A percentile compares a stretch with the other conserved stretches of the same genome.
Evolutionary conservation across 768 basidiomycete species (phyloP).

Genomic region (Russula emetica): DNA sequence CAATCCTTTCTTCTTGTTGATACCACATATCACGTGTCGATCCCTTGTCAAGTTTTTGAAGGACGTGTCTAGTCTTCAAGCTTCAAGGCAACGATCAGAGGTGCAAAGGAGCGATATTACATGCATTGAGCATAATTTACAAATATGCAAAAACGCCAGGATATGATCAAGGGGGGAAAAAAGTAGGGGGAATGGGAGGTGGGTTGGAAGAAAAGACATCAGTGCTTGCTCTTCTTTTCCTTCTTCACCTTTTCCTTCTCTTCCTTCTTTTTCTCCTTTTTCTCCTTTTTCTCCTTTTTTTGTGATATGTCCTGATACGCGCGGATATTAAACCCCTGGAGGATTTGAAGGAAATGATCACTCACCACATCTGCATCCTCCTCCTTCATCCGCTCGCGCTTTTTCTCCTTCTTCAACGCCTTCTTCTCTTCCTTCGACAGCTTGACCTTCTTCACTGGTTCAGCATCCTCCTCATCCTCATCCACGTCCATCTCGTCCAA

Average conservation of each 20-base stretch:
- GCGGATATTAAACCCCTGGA: not conserved
- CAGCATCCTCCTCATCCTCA: conserved; percentile 56
- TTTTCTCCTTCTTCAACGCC: conserved; percentile 73
- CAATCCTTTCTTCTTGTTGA: not conserved
- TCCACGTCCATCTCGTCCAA: conserved; percentile 65
- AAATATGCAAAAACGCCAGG: conserved; percentile 21
- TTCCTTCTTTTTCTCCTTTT: conserved; percentile 38
- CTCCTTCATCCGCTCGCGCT: conserved; percentile 51
- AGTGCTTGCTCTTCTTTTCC: conserved; percentile 49
- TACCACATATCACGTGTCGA: not conserved
- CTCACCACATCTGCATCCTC: conserved; percentile 44
- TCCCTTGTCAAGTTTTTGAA: not conserved
- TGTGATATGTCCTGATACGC: conserved; percentile 35
- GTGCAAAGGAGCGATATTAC: conserved; percentile 18
- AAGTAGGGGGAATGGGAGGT: conserved; percentile 1
- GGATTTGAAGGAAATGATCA: conserved; percentile 6
- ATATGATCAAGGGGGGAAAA: conserved; percentile 11
- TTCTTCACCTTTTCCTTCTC: conserved; percentile 53
- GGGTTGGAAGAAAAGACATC: conserved; percentile 21
- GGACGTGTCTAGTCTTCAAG: too few species aligned
- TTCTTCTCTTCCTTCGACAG: conserved; percentile 84
- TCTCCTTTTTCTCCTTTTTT: conserved; percentile 40
- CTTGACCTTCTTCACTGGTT: conserved; percentile 65
- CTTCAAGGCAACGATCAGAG: not conserved
- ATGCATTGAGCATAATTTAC: conserved; percentile 26